Conservation (phyloP, 805 yeast species). For the Maudiozyma bulderi region DNA sequence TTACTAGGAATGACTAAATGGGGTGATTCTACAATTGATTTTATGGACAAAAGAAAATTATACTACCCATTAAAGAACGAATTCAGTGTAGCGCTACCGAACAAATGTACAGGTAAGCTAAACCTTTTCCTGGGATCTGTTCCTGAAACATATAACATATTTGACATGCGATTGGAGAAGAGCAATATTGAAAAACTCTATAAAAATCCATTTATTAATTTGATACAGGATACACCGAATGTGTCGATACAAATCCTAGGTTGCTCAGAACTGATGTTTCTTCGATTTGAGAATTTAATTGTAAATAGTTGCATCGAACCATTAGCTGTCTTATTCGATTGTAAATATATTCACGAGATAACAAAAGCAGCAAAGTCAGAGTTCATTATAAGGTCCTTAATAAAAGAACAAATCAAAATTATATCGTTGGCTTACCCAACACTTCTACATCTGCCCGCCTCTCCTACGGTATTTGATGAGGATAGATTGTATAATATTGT, state of each 20-base stretch:
- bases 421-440: constrained; percentile 11
- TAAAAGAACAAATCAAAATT: constrained; percentile 19
- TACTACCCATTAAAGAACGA: not conserved
- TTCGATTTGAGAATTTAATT: constrained; percentile 18
- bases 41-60: not conserved
- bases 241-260: constrained; percentile 5
- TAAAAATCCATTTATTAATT: constrained; percentile 3
- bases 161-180: constrained; percentile 6
- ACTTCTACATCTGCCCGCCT: constrained; percentile 17
- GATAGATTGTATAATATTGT: constrained; percentile 31
- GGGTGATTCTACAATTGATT: not conserved
- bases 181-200: not conserved
- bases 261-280: constrained; percentile 16
- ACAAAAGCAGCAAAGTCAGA: constrained; percentile 5
- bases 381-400: constrained; percentile 8
- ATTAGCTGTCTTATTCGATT: constrained; percentile 17
- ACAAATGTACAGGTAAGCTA: not conserved
- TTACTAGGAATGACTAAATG: constrained; percentile 37
- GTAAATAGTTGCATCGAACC: constrained; percentile 20
- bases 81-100: not conserved
- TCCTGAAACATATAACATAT: constrained; percentile 8
- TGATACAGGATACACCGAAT: constrained; percentile 2
- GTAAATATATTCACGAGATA: constrained; percentile 15
- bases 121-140: constrained; percentile 6
- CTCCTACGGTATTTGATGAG: constrained; percentile 18